Evolutionary conservation across 2,329 filamentous ascomycete genomes (phyloP).

Genomic region (Neoscytalidium dimidiatum): DNA sequence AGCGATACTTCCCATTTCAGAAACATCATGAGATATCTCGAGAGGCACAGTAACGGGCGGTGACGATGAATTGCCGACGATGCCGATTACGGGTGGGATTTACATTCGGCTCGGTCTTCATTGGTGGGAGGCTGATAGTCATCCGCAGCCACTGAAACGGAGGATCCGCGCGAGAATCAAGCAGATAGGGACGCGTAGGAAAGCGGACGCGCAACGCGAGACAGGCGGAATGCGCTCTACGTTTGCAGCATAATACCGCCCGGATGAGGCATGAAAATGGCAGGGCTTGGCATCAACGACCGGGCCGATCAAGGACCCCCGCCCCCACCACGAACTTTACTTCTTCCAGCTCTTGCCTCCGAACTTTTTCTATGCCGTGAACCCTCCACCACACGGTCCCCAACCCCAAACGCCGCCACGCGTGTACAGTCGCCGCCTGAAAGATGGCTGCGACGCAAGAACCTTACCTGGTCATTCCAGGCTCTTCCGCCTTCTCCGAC

Average conservation of each 20-base stretch:
- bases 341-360: conserved; percentile 17
- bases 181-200: background rate
- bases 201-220: background rate
- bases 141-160: background rate
- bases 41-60: conserved; percentile 13
- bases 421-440: conserved; percentile 16
- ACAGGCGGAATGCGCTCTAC: background rate
- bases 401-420: conserved; percentile 12
- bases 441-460: conserved; percentile 26
- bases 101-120: conserved; percentile 3
- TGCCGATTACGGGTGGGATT: conserved; percentile 9
- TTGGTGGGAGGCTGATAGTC: background rate
- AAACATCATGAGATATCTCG: conserved; percentile 6
- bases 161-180: background rate
- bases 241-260: background rate
- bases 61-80: conserved; percentile 11
- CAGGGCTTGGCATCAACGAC: conserved; percentile 4
- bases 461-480: conserved; percentile 50
- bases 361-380: conserved; percentile 21
- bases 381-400: conserved; percentile 11
- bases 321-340: conserved; percentile 19
- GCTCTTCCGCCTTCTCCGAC: conserved; percentile 57
- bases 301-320: conserved; percentile 17
- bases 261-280: background rate
- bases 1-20: background rate